These are phyloP conservation scores for Dovyalis caffra DNA, from an alignment of 345 rosid species.

Conservation along the genomic window DNA sequence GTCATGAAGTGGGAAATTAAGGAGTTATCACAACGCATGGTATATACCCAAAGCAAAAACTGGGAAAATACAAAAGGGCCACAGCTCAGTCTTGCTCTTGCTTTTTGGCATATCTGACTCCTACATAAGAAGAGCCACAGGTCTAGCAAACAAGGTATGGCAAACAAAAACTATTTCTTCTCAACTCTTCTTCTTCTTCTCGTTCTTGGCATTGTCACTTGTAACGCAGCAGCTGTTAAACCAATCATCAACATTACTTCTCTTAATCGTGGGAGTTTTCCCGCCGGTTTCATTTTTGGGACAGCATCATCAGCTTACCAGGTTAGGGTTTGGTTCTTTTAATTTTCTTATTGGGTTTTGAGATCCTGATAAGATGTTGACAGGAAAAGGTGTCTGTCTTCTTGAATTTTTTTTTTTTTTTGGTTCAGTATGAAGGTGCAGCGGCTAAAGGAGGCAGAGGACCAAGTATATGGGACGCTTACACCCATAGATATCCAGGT, in stretches of 20 bases:
- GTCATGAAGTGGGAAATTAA: no score
- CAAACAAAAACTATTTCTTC: not conserved
- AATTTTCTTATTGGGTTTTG: not conserved
- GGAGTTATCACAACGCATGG: no score
- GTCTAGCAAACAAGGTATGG: not conserved
- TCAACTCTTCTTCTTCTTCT: not conserved
- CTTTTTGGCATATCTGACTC: no score
- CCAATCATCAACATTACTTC: not conserved
- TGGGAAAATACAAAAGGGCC: no score
- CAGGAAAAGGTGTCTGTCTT: not conserved
- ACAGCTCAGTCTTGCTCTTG: no score
- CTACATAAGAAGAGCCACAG: not conserved
- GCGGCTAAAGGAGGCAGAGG: conserved; percentile 22
- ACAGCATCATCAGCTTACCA: conserved; percentile 25
- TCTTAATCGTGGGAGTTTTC: conserved; percentile 18
- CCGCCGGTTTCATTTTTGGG: conserved; percentile 16
- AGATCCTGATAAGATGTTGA: not conserved
- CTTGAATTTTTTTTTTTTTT: not conserved
- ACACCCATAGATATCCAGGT: conserved; percentile 20
- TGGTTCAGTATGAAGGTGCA: conserved; percentile 21
- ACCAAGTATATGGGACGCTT: conserved; percentile 23
- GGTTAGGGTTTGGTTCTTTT: not conserved
- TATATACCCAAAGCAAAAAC: no score
- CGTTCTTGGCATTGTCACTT: not conserved
- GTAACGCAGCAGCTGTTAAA: not conserved